Evolutionary conservation across 169 alveolate species (phyloP), one percentile per base, ranked within the genome.

Genomic region (Plasmodium fragile): DNA sequence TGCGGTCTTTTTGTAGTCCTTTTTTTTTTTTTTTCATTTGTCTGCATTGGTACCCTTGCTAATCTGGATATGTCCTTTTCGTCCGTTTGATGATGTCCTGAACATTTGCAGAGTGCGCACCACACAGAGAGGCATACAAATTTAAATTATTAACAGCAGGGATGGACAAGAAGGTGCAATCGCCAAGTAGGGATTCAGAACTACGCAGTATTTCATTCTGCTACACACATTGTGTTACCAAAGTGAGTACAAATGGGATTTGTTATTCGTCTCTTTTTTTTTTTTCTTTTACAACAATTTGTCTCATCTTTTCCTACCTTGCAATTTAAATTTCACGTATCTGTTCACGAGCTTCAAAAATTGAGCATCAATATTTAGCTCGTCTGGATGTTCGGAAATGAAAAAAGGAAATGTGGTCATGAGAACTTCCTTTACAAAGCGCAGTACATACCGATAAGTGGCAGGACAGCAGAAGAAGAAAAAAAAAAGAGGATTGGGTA

Each of bases 61-160:
- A 84, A 75, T 84, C 93, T 72, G 30, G 93, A 71, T 30, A 84
- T 72, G 22, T 84, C 93, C 69, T 84, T 84, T 84, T 84, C 93
- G 69, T 84, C 93, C 25, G 78, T 72, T 53, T 84, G 93, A 30
- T 84, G 72, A 30, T 84, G 72, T n/a, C 93, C 93, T 84, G 79
- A 84, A 18, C 30, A 5, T 16, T 34, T 43, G 55, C 55, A 78
- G 25, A 78, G 69, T 18, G n/a, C 45, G 53, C 43, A 36, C 34
- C n/a, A 36, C 16, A 36, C 41, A 7, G 30, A 11, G 25, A 11
- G 39, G 11, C 32, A 78, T 30, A 13, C 32, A 78, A 3, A 22
- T 59, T 78, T 36, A 78, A 34, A 22, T 39, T 78, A 32, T 78
- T n/a, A 22, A 41, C 36, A 41, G 13, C 53, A 30, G 28, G 32